phyloP scores from a whole-genome alignment of 768 basidiomycete genomes.

The Artomyces pyxidatus region DNA sequence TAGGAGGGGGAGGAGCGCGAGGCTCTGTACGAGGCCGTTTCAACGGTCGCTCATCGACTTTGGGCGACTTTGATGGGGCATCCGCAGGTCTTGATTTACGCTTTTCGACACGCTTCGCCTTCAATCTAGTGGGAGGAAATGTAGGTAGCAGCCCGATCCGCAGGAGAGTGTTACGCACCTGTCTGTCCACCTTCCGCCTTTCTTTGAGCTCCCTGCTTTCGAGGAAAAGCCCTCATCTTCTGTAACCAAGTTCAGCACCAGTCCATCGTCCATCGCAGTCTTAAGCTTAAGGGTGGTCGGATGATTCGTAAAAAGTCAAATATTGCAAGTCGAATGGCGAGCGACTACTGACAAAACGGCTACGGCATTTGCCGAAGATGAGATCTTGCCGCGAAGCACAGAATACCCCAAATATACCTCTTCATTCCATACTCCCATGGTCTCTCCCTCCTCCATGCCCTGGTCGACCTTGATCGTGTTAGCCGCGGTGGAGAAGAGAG shows the following conservation, averaged over 20 bases:
- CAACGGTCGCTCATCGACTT: background rate
- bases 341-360: no score
- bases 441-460: no score
- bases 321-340: no score
- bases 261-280: constrained; percentile 10
- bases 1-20: background rate
- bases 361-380: no score
- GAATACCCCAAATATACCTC: no score
- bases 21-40: constrained; percentile 13
- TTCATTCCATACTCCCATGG: no score
- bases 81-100: constrained; percentile 5
- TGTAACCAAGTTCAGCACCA: constrained; percentile 12
- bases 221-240: constrained; percentile 5
- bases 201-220: constrained; percentile 2
- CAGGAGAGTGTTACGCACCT: constrained; percentile 9
- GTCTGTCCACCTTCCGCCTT: constrained; percentile 16
- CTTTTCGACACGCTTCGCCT: constrained; percentile 13
- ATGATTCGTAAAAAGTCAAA: no score
- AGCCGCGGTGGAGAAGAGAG: no score
- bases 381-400: no score
- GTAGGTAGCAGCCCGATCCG: background rate
- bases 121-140: constrained; percentile 7
- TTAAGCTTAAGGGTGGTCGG: no score
- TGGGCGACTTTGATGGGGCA: background rate
- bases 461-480: no score